Percentiles rank a stretch among this genome's conserved stretches.
These are phyloP conservation scores for Ophiosphaerella herpotricha DNA, from an alignment of 2,329 filamentous ascomycete species.

Conservation along the genomic window DNA sequence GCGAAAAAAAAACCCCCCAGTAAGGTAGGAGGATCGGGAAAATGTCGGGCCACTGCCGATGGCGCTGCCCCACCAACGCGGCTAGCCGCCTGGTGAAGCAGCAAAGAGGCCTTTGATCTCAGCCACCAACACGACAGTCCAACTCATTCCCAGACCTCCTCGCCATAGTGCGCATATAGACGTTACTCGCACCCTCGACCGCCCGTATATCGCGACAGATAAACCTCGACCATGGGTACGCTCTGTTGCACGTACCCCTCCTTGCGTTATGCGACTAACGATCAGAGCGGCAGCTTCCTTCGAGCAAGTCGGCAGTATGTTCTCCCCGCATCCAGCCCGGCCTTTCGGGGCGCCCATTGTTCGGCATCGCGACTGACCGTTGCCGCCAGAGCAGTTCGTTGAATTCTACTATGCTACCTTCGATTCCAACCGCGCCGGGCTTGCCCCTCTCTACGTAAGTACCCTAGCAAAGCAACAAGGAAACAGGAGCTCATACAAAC, in stretches of 20 bases:
- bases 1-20: constrained; percentile 14
- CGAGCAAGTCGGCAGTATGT: constrained; percentile 49
- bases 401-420: constrained; percentile 90
- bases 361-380: constrained; percentile 18
- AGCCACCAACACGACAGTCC: constrained; percentile 21
- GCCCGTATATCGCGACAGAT: background rate
- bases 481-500: constrained; percentile 11
- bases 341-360: background rate
- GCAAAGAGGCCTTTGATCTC: constrained; percentile 14
- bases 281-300: constrained; percentile 15
- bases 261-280: constrained; percentile 12
- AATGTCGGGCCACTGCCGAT: constrained; percentile 22
- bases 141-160: background rate
- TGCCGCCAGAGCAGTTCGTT: constrained; percentile 76
- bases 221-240: constrained; percentile 21
- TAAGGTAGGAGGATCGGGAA: constrained; percentile 12
- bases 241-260: constrained; percentile 15
- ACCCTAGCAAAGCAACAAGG: constrained; percentile 7
- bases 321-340: background rate
- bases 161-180: constrained; percentile 11
- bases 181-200: background rate
- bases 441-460: constrained; percentile 80
- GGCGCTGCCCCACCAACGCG: constrained; percentile 35
- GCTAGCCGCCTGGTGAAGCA: background rate
- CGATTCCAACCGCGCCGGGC: constrained; percentile 68